Conservation (phyloP, 2,329 filamentous ascomycete species). For the Exophiala lecanii-corni region DNA sequence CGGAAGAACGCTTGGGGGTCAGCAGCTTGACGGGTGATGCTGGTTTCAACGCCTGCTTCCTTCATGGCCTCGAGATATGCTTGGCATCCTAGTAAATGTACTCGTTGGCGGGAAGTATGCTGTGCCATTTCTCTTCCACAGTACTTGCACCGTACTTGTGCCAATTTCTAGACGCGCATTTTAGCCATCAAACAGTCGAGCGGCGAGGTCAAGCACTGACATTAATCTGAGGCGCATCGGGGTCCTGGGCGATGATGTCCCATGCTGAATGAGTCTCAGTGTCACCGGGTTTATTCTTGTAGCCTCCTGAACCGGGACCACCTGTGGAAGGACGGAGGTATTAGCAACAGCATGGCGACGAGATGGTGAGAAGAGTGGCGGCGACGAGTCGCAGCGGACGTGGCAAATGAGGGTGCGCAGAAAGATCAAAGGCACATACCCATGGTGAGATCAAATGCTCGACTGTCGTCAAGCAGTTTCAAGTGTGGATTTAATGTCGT, state of each 20-base stretch:
- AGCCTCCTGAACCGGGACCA: constrained; percentile 27
- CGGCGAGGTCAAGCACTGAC: constrained; percentile 1
- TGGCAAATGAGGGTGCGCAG: no score
- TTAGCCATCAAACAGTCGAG: background rate
- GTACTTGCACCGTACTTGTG: constrained; percentile 29
- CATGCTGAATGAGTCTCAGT: constrained; percentile 29
- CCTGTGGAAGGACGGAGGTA: constrained; percentile 11
- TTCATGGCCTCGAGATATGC: constrained; percentile 28
- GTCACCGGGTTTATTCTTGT: constrained; percentile 28
- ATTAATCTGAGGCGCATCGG: constrained; percentile 24
- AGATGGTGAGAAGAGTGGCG: no score
- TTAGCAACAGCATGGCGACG: background rate
- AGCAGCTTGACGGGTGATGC: constrained; percentile 27
- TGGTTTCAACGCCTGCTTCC: constrained; percentile 25
- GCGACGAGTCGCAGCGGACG: no score
- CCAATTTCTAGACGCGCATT: constrained; percentile 21
- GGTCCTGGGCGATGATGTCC: constrained; percentile 27
- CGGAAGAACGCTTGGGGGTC: constrained; percentile 26
- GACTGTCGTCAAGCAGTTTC: background rate
- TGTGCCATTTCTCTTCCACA: constrained; percentile 28
- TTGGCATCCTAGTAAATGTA: constrained; percentile 26
- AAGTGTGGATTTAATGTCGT: background rate
- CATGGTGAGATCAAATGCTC: background rate
- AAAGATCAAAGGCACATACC: no score
- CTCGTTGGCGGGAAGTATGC: constrained; percentile 28